Evolutionary conservation across 2,329 filamentous ascomycete species (phyloP).

Genomic region (Colletotrichum viniferum): DNA sequence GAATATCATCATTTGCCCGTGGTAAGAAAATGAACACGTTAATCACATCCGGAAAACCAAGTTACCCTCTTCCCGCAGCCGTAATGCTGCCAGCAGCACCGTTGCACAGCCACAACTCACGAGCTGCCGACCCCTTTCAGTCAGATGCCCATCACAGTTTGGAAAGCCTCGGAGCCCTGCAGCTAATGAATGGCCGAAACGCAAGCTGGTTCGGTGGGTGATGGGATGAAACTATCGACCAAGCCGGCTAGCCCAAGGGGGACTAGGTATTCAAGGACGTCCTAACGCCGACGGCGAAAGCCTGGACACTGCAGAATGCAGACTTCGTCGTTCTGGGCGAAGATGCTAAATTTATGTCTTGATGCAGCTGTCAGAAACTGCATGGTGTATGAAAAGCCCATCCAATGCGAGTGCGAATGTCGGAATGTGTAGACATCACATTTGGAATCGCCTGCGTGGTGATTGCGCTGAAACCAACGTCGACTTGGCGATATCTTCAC

Average conservation of each 20-base stretch:
- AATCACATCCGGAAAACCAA: neutral
- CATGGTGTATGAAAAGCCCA: neutral
- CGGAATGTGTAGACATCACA: neutral
- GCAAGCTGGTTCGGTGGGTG: neutral
- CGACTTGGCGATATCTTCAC: neutral
- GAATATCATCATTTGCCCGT: neutral
- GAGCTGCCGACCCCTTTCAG: neutral
- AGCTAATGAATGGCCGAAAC: neutral
- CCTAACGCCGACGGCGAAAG: neutral
- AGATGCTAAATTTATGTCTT: neutral
- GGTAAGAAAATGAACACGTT: neutral
- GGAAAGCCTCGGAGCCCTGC: neutral
- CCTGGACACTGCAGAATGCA: neutral
- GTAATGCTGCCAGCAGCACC: neutral
- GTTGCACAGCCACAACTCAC: neutral
- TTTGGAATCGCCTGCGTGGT: neutral
- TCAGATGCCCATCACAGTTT: neutral
- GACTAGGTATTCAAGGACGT: neutral
- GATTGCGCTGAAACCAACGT: accelerated
- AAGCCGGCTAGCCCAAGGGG: neutral
- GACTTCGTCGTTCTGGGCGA: neutral
- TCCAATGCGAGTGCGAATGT: neutral
- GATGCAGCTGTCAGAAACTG: neutral
- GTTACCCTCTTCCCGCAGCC: neutral
- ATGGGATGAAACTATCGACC: neutral